Conservation (phyloP, 202 grass and related monocot genomes). For the Eragrostis tef region DNA sequence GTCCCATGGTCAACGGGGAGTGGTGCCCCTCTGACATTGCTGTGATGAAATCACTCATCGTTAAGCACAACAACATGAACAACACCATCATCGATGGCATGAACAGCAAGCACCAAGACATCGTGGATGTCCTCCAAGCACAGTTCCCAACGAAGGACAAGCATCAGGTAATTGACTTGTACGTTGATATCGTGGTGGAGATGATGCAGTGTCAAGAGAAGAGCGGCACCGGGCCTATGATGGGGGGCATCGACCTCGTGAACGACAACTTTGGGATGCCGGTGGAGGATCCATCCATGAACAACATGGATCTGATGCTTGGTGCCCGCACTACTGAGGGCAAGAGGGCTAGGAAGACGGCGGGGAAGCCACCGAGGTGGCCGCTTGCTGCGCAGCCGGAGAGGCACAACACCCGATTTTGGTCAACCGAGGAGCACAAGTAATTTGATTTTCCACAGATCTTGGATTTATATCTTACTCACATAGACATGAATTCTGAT, state of each 20-base stretch:
- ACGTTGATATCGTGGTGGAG: conserved; percentile 16
- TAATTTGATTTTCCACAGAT: not conserved
- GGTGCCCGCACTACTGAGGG: not conserved
- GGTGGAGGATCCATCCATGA: not conserved
- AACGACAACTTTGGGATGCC: not conserved
- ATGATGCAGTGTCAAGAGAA: not conserved
- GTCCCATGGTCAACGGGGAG: not conserved
- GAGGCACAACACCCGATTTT: not conserved
- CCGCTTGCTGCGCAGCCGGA: not conserved
- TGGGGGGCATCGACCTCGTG: too few species aligned
- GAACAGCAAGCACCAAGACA: conserved; percentile 21
- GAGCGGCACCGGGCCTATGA: not conserved
- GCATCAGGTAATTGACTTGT: conserved; percentile 30
- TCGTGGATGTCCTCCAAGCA: not conserved
- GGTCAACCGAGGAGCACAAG: conserved; percentile 27
- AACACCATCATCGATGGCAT: not conserved
- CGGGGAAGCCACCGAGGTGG: not conserved
- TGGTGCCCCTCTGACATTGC: conserved; percentile 35
- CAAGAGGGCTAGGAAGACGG: not conserved
- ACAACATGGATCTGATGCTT: not conserved
- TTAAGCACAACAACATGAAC: not conserved
- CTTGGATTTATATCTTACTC: not conserved
- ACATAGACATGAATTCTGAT: not conserved
- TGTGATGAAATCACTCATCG: conserved; percentile 14
- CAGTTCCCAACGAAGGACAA: conserved; percentile 35